Conservation (phyloP, 2,329 filamentous ascomycete species). For the Colletotrichum sp. region DNA sequence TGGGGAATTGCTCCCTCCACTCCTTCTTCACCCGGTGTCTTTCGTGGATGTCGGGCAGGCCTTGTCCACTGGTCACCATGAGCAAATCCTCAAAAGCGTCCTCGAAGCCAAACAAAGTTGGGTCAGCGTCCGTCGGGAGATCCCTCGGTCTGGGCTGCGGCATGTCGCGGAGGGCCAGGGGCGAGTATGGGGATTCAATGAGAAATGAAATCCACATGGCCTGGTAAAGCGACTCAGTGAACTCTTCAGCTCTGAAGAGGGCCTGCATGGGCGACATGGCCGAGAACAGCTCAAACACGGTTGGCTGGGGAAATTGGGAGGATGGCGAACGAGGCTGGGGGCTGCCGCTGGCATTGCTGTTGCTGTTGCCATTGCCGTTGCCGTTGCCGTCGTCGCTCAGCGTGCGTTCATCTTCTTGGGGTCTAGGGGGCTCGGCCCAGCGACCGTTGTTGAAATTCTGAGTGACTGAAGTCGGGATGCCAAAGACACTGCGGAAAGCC, state of each 20-base stretch:
- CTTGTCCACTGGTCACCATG: conserved; percentile 45
- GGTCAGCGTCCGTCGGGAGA: conserved; percentile 39
- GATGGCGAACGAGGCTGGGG: neutral
- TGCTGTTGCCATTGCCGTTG: neutral
- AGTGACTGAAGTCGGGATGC: conserved; percentile 28
- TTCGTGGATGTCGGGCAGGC: conserved; percentile 43
- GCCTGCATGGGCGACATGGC: conserved; percentile 7
- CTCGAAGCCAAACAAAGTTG: conserved; percentile 53
- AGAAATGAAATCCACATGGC: conserved; percentile 38
- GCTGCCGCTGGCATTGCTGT: neutral
- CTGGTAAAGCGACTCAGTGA: conserved; percentile 20
- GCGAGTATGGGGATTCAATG: conserved; percentile 47
- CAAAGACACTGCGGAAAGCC: conserved; percentile 27
- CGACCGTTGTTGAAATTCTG: conserved; percentile 25
- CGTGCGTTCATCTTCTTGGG: neutral
- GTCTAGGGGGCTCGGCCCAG: conserved; percentile 8
- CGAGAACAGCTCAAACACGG: conserved; percentile 9
- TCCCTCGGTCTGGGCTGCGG: conserved; percentile 53
- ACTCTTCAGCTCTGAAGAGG: conserved; percentile 13
- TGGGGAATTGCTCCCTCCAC: conserved; percentile 42
- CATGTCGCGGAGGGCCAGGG: conserved; percentile 47
- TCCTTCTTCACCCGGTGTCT: conserved; percentile 40
- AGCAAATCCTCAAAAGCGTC: conserved; percentile 66
- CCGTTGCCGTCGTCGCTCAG: neutral
- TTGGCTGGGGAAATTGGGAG: neutral